phyloP scores from a whole-genome alignment of 371 early-diverging fungal genomes.

The Actinomucor elegans region DNA sequence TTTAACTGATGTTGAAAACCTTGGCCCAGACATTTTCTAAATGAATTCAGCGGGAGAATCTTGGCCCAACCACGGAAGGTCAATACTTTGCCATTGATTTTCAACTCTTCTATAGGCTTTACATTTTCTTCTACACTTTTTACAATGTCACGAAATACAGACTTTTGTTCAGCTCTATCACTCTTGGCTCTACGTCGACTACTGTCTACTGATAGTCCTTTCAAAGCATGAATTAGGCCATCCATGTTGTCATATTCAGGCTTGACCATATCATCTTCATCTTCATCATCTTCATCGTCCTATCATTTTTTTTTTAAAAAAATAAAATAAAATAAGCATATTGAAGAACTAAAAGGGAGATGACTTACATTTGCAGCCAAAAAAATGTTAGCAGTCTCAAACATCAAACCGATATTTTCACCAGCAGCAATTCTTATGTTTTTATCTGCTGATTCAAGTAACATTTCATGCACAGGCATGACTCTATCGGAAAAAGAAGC shows the following conservation, averaged over 20 bases:
- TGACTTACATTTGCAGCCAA: conserved; percentile 7
- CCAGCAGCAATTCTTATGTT: conserved; percentile 58
- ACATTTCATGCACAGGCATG: conserved; percentile 30
- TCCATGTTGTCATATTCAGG: conserved; percentile 59
- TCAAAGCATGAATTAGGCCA: conserved; percentile 56
- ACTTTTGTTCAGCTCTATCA: conserved; percentile 65
- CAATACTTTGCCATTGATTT: conserved; percentile 36
- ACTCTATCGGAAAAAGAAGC: conserved; percentile 29
- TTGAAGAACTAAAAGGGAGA: no score
- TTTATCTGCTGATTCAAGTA: conserved; percentile 3
- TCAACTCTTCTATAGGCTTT: conserved; percentile 50
- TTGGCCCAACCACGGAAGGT: conserved; percentile 57
- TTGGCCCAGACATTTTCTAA: conserved; percentile 35
- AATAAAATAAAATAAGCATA: no score
- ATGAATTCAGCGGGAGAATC: conserved; percentile 28
- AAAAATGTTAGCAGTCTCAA: conserved; percentile 46
- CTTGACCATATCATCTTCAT: conserved; percentile 37
- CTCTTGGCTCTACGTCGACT: conserved; percentile 59
- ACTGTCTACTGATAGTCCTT: conserved; percentile 60
- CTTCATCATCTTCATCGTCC: conserved; percentile 30
- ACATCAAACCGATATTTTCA: conserved; percentile 75
- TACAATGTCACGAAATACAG: conserved; percentile 69
- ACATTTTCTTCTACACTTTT: conserved; percentile 63
- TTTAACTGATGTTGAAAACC: conserved; percentile 39
- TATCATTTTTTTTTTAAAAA: no score